phyloP scores from a whole-genome alignment of 2,329 filamentous ascomycete genomes.

The Teratosphaeria nubilosa region DNA sequence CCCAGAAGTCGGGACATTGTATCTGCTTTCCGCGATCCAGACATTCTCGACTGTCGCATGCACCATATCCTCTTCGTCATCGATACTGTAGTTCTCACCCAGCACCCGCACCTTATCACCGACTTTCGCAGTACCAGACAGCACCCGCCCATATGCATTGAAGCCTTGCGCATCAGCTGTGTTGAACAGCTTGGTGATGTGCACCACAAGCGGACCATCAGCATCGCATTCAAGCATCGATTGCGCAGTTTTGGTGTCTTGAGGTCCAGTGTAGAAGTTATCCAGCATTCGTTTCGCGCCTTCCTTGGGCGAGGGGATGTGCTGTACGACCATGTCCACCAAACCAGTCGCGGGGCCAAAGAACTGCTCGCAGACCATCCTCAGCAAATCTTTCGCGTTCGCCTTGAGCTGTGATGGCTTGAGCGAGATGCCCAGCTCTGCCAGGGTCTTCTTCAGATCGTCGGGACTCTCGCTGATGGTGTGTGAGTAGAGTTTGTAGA shows the following conservation, averaged over 20 bases:
- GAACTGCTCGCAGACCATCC: slow-evolving; percentile 86
- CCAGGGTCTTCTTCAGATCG: slow-evolving; percentile 69
- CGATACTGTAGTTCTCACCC: slow-evolving; percentile 88
- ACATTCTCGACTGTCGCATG: slow-evolving; percentile 74
- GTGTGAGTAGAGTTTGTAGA: slow-evolving; percentile 95
- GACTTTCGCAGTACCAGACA: slow-evolving; percentile 81
- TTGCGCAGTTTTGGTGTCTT: slow-evolving; percentile 69
- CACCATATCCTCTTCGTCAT: slow-evolving; percentile 97
- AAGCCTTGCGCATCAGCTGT: slow-evolving; percentile 85
- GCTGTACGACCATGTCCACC: slow-evolving; percentile 87
- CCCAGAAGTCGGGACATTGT: slow-evolving; percentile 84
- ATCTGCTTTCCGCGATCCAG: slow-evolving; percentile 84
- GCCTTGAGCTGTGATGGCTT: slow-evolving; percentile 89
- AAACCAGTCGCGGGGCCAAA: slow-evolving; percentile 85
- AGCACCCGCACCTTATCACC: slow-evolving; percentile 80
- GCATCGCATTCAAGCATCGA: slow-evolving; percentile 77
- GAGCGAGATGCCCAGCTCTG: slow-evolving; percentile 67
- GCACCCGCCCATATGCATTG: slow-evolving; percentile 77
- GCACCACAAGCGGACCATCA: slow-evolving; percentile 82
- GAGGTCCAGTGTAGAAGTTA: slow-evolving; percentile 81
- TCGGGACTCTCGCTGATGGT: slow-evolving; percentile 85
- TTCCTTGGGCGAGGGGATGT: slow-evolving; percentile 77
- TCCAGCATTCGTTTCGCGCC: slow-evolving; percentile 69
- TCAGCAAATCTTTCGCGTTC: slow-evolving; percentile 80
- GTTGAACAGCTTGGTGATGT: slow-evolving; percentile 89